These are phyloP conservation scores for Blastobotrys aristatus DNA, from an alignment of 1,139 yeast genomes.

Conservation along the genomic window DNA sequence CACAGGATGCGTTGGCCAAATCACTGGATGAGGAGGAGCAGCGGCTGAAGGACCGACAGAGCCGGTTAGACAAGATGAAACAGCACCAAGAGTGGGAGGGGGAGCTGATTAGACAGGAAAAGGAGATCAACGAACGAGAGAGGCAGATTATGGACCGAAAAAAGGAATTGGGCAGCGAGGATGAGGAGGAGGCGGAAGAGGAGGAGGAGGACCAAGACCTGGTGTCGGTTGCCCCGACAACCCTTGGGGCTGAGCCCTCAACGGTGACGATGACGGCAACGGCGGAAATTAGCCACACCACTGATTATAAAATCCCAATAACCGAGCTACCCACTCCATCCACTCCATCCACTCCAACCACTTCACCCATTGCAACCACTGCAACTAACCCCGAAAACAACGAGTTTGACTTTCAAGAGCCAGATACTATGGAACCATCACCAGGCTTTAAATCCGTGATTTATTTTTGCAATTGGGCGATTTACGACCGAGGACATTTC, in stretches of 20 bases:
- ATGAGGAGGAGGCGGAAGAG: background rate
- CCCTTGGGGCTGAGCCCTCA: too few species aligned
- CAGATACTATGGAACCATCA: slow-evolving; percentile 1
- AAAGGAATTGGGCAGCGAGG: background rate
- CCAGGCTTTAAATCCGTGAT: slow-evolving; percentile 23
- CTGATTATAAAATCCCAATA: background rate
- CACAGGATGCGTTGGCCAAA: background rate
- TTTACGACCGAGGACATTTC: slow-evolving; percentile 55
- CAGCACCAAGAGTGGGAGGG: background rate
- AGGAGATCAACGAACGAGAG: background rate
- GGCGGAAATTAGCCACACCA: background rate
- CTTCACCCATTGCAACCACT: background rate
- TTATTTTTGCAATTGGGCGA: slow-evolving; percentile 55
- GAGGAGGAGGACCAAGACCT: background rate
- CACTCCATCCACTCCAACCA: background rate
- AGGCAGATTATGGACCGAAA: too few species aligned
- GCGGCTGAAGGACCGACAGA: background rate
- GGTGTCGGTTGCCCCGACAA: too few species aligned
- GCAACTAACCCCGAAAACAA: background rate
- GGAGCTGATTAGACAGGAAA: background rate
- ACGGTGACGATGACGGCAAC: too few species aligned
- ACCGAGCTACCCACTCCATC: background rate
- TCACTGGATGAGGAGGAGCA: background rate
- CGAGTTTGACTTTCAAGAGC: background rate
- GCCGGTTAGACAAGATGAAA: background rate